These are phyloP conservation scores for Cucumis melo DNA, from an alignment of 306 rosid genomes.

Conservation along the genomic window DNA sequence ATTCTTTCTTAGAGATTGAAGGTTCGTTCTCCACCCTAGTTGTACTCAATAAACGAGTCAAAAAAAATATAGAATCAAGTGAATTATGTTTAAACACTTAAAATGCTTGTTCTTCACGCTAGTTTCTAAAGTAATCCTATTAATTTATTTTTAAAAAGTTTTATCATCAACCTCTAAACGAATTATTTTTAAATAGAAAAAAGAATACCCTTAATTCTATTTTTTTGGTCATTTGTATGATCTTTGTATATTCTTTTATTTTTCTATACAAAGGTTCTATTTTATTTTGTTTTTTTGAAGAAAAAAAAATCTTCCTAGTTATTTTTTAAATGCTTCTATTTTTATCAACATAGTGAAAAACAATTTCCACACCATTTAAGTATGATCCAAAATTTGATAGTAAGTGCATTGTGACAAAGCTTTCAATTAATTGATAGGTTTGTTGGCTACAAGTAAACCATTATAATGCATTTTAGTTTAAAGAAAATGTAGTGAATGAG, in stretches of 20 bases:
- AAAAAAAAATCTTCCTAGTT: no score
- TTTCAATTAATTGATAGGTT: not conserved
- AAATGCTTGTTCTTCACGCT: not conserved
- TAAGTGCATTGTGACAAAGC: not conserved
- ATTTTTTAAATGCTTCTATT: no score
- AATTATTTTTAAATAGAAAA: not conserved
- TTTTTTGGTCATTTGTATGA: not conserved
- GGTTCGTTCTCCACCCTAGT: no score
- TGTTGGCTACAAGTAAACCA: not conserved
- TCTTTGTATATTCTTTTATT: not conserved
- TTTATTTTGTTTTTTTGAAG: no score
- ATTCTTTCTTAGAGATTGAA: no score
- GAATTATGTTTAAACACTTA: not conserved
- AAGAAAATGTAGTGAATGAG: not conserved
- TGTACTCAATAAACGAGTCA: no score
- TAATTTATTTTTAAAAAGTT: not conserved
- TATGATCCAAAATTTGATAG: not conserved
- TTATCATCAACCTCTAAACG: no score
- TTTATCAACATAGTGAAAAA: no score
- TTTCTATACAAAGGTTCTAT: no score
- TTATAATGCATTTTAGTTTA: not conserved
- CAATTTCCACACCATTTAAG: not conserved
- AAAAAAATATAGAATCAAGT: no score
- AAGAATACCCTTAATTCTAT: not conserved
- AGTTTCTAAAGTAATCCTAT: not conserved